Evolutionary conservation across 164 flowering plant species (phyloP), one percentile per base, ranked within the genome.

Genomic region (Kingdonia uniflora): DNA sequence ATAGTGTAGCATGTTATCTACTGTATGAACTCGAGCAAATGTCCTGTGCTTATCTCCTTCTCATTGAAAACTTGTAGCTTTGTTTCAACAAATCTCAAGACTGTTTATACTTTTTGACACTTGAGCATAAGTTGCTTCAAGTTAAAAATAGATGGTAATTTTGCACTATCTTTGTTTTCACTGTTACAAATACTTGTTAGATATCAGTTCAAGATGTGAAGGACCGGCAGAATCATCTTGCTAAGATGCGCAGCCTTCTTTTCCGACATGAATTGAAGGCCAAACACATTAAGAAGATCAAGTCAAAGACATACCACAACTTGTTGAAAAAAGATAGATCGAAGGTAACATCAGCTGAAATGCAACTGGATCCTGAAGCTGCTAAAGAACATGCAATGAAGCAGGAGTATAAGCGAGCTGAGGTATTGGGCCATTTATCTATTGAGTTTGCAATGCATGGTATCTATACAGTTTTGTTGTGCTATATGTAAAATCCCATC

Each of bases 231-330:
- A 64, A 80, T 67, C 80, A 68, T 40, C 76, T 80, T 17, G 96
- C 96, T 2, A 83, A 83, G 67, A 83, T 85, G 92, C 85, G 97
- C 22, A 77, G 80, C 63, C 80, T 91, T 54, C 82, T 91, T 48
- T 91, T 87, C 45, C 81, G 77, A n/a, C 92, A 87, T 68, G 97
- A 91, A 59, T 35, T 80, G 74, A 87, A 91, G 68, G 69, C 79
- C 42, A 91, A 87, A 60, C 92, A 66, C 47, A 59, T 81, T 3
- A 91, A 87, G 48, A 85, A 87, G 52, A 91, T 91, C 11, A 91
- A 91, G 67, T 87, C 97, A 16, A 91, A 85, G 69, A 72, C 85
- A 20, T 91, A 59, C 45, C 95, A 74, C 71, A 81, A 95, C 11
- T 35, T 83, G 58, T 37, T 69, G 74, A 91, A 87, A 64, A 91